Conservation (phyloP, 805 yeast species). For the Hanseniaspora meyeri region DNA sequence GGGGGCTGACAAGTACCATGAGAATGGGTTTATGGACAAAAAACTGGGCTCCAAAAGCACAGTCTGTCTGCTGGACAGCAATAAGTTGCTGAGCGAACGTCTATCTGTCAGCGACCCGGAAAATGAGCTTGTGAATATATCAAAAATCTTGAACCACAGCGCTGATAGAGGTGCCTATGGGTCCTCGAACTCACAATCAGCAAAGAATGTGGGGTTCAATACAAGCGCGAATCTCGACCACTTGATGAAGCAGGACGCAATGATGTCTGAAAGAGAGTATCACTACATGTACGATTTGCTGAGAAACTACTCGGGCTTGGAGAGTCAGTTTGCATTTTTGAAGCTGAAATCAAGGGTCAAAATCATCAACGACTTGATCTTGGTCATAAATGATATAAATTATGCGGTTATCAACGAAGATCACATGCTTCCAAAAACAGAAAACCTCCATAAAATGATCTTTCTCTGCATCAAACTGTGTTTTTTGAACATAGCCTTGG, state of each 20-base stretch:
- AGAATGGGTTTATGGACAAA: neutral
- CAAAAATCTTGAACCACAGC: constrained; percentile 6
- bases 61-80: neutral
- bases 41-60: neutral
- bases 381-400: constrained; percentile 10
- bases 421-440: constrained; percentile 10
- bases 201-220: neutral
- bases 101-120: constrained; percentile 1
- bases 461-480: constrained; percentile 5
- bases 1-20: neutral
- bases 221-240: constrained; percentile 3
- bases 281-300: constrained; percentile 11
- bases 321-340: neutral
- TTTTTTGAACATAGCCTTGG: constrained; percentile 1
- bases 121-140: constrained; percentile 7
- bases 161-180: neutral
- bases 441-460: constrained; percentile 8
- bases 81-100: neutral
- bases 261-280: constrained; percentile 10
- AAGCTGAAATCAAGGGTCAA: neutral
- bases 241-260: constrained; percentile 13
- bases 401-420: constrained; percentile 13
- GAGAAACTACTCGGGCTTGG: neutral
- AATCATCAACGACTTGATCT: constrained; percentile 3
- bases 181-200: neutral